Evolutionary conservation across 352 stramenopile species (phyloP).

Genomic region (Pythium rhizo-oryzae): DNA sequence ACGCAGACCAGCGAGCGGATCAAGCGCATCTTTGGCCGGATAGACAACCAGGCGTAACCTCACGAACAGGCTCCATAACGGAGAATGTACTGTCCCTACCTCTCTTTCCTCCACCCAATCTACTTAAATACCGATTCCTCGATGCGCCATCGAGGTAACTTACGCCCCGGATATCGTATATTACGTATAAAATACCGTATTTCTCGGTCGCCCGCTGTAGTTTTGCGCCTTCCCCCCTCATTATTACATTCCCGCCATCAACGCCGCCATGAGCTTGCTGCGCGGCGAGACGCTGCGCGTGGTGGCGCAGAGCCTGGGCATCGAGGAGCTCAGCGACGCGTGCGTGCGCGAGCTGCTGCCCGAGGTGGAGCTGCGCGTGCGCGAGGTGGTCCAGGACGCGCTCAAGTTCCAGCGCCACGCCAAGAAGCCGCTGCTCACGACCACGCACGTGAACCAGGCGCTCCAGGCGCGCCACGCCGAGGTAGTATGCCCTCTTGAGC

Average conservation of each 20-base stretch:
- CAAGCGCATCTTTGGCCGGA: constrained; percentile 77
- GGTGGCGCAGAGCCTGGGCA: constrained; percentile 71
- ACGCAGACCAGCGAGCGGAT: constrained; percentile 74
- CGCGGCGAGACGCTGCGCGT: constrained; percentile 70
- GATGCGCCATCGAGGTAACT: no score
- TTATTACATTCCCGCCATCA: not conserved
- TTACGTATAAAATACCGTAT: not conserved
- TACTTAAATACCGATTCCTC: no score
- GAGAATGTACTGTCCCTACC: no score
- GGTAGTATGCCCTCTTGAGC: constrained; percentile 21
- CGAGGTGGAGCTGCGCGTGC: constrained; percentile 80
- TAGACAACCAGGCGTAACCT: constrained; percentile 35
- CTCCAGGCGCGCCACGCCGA: constrained; percentile 75
- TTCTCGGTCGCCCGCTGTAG: not conserved
- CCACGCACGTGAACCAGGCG: constrained; percentile 78
- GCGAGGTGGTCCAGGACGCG: constrained; percentile 83
- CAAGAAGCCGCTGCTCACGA: constrained; percentile 56
- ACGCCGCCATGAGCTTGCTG: constrained; percentile 67
- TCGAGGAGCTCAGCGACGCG: constrained; percentile 69
- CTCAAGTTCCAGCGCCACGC: constrained; percentile 85
- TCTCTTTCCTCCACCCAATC: no score
- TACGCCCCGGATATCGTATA: no score
- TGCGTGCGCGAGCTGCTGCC: constrained; percentile 71
- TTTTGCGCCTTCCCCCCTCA: not conserved
- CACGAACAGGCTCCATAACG: no score